phyloP scores from a whole-genome alignment of 2,329 filamentous ascomycete species.

The Venturia asperata region DNA sequence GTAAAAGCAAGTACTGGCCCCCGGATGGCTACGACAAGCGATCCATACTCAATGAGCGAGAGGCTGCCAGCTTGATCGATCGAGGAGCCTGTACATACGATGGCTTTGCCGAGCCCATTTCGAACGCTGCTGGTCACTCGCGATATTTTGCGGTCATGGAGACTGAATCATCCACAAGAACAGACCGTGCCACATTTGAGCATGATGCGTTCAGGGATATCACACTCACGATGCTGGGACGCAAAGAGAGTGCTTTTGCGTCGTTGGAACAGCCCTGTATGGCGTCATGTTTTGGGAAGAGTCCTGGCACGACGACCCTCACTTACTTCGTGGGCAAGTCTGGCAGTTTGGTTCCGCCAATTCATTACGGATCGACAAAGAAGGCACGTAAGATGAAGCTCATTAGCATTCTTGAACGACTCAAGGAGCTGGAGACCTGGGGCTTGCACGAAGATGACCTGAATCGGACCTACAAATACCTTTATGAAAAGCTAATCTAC shows the following conservation, averaged over 20 bases:
- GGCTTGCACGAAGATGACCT: slow-evolving; percentile 37
- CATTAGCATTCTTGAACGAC: slow-evolving; percentile 38
- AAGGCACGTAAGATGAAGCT: slow-evolving; percentile 56
- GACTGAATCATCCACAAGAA: slow-evolving; percentile 32
- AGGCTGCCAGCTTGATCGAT: slow-evolving; percentile 35
- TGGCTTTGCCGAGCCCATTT: slow-evolving; percentile 33
- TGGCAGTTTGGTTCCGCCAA: slow-evolving; percentile 49
- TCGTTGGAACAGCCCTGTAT: slow-evolving; percentile 69
- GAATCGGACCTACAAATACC: slow-evolving; percentile 42
- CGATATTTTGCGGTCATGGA: slow-evolving; percentile 37
- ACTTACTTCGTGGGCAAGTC: slow-evolving; percentile 60
- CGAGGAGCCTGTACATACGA: slow-evolving; percentile 35
- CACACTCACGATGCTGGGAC: slow-evolving; percentile 33
- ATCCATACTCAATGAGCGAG: slow-evolving; percentile 27
- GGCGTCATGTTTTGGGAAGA: slow-evolving; percentile 57
- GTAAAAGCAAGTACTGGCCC: slow-evolving; percentile 29
- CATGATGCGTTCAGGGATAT: slow-evolving; percentile 33
- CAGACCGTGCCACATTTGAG: slow-evolving; percentile 33
- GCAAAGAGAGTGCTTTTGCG: slow-evolving; percentile 38
- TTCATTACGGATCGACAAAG: slow-evolving; percentile 52
- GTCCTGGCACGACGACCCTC: slow-evolving; percentile 63
- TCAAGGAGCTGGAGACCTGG: slow-evolving; percentile 36
- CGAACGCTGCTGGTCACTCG: slow-evolving; percentile 32
- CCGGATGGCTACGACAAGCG: slow-evolving; percentile 33
- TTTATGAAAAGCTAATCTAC: slow-evolving; percentile 62